phyloP scores from a whole-genome alignment of 169 alveolate species.

The Plasmodium cynomolgi region DNA sequence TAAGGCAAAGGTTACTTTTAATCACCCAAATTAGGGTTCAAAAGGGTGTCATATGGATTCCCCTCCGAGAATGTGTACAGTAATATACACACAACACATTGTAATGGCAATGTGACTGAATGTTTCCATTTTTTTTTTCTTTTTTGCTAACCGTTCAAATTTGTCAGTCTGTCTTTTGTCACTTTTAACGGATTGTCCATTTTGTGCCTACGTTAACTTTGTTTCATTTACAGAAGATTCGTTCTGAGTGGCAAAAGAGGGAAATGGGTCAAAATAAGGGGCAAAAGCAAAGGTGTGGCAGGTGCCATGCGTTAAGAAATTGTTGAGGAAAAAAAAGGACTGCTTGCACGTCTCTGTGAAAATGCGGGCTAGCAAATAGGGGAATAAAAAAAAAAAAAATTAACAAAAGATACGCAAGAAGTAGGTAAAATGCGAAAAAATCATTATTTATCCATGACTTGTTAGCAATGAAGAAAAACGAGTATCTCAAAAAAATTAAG shows the following conservation, averaged over 20 bases:
- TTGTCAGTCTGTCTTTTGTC: slow-evolving; percentile 16
- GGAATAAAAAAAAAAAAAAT: not conserved
- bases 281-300: not conserved
- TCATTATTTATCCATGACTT: not conserved
- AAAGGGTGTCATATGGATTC: not conserved
- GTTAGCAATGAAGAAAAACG: not conserved
- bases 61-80: not conserved
- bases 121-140: not conserved
- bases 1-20: not conserved
- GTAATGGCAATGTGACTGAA: not conserved
- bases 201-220: not conserved
- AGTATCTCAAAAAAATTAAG: not conserved
- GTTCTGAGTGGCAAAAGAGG: not conserved
- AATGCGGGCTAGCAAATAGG: not conserved
- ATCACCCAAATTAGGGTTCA: not conserved
- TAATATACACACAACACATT: not conserved
- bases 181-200: slow-evolving; percentile 9
- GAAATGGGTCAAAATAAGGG: not conserved
- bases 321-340: not conserved
- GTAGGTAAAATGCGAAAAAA: not conserved
- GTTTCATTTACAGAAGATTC: slow-evolving; percentile 21
- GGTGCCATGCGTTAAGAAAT: not conserved
- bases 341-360: not conserved
- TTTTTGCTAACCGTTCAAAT: slow-evolving; percentile 49
- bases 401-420: not conserved